Evolutionary conservation across 257 asterid species (phyloP).

Genomic region (Echium plantagineum): DNA sequence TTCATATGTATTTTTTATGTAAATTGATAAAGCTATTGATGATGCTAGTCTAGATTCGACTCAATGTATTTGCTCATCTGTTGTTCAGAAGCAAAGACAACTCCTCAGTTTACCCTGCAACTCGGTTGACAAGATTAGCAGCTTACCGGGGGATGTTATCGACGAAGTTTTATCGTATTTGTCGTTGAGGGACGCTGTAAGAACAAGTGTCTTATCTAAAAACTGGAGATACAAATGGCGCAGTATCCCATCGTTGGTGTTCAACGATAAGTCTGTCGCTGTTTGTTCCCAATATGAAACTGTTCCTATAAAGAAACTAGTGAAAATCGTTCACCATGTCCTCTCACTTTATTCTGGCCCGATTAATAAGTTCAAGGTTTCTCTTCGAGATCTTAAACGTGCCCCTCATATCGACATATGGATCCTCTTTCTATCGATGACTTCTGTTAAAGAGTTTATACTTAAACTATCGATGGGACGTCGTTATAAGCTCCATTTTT

Average conservation of each 20-base stretch:
- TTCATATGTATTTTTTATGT: too few species aligned
- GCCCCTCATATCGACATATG: conserved; percentile 78
- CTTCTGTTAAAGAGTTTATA: conserved; percentile 57
- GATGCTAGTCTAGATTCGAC: too few species aligned
- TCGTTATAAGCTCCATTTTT: conserved; percentile 83
- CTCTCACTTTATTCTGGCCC: conserved; percentile 79
- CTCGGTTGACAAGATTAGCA: conserved; percentile 45
- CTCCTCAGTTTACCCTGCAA: conserved; percentile 35
- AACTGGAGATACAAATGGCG: conserved; percentile 96
- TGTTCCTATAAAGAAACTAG: conserved; percentile 56
- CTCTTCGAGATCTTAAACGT: conserved; percentile 91
- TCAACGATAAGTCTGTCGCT: conserved; percentile 71
- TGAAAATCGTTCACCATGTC: conserved; percentile 71
- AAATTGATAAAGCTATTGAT: too few species aligned
- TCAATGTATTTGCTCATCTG: too few species aligned
- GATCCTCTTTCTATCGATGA: conserved; percentile 81
- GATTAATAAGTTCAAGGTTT: conserved; percentile 73
- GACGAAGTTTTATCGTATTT: conserved; percentile 76
- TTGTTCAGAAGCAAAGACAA: conserved; percentile 78
- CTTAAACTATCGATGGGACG: conserved; percentile 95
- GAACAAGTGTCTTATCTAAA: conserved; percentile 69
- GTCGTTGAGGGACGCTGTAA: conserved; percentile 73
- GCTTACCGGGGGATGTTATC: conserved; percentile 66
- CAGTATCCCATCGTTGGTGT: conserved; percentile 64
- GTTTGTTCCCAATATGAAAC: conserved; percentile 67